Evolutionary conservation across 768 basidiomycete species (phyloP).

Genomic region (Leucocoprinus leucothites): DNA sequence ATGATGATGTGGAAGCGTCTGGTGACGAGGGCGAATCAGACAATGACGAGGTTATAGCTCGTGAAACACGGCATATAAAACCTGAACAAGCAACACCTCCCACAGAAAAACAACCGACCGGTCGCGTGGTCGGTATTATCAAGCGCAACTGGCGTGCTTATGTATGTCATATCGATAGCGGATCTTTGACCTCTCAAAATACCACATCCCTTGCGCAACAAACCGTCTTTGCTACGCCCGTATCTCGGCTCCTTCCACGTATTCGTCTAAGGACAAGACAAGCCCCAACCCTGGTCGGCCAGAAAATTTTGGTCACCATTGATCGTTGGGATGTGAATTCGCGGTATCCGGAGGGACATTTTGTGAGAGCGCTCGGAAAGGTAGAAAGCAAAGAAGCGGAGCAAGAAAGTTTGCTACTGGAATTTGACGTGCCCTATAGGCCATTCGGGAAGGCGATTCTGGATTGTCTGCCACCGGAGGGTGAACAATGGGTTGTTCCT

Average conservation of each 20-base stretch:
- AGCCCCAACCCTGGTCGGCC: conserved; percentile 80
- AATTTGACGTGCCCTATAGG: conserved; percentile 94
- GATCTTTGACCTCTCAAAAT: conserved; percentile 78
- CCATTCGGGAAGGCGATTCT: conserved; percentile 96
- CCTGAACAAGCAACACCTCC: conserved; percentile 29
- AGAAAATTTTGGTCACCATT: conserved; percentile 95
- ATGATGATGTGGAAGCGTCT: conserved; percentile 84
- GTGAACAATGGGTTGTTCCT: conserved; percentile 91
- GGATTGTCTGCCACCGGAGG: conserved; percentile 85
- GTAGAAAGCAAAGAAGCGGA: conserved; percentile 96
- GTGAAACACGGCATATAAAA: conserved; percentile 39
- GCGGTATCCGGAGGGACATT: conserved; percentile 95
- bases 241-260: conserved; percentile 87
- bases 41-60: conserved; percentile 34
- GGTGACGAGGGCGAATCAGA: conserved; percentile 51
- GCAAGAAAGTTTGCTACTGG: conserved; percentile 87
- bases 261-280: conserved; percentile 95
- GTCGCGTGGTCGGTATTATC: conserved; percentile 85
- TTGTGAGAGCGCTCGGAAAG: conserved; percentile 87
- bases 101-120: conserved; percentile 83
- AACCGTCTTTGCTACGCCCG: conserved; percentile 92
- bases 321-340: conserved; percentile 89
- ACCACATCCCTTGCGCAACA: conserved; percentile 80
- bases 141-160: conserved; percentile 97
- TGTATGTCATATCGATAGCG: conserved; percentile 92